phyloP scores from a whole-genome alignment of 116 monocot species.

The Posidonia oceanica region DNA sequence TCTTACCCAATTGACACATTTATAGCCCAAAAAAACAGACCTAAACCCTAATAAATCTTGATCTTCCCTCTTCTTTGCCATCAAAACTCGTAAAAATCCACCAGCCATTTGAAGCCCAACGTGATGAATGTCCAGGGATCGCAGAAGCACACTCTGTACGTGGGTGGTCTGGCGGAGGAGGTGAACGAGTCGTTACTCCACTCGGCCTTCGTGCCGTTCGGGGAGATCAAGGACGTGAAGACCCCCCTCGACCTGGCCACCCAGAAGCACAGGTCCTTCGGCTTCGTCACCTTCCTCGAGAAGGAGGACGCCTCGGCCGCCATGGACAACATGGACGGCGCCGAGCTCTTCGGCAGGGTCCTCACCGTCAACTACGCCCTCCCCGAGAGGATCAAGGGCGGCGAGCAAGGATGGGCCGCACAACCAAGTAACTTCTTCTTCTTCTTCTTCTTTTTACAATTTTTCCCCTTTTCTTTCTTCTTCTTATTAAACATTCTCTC shows the following conservation, averaged over 20 bases:
- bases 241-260: conserved; percentile 96
- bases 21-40: no score
- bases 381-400: conserved; percentile 92
- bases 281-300: conserved; percentile 96
- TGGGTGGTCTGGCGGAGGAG: conserved; percentile 88
- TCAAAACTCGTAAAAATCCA: no score
- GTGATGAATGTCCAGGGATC: conserved; percentile 27
- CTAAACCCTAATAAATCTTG: no score
- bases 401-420: conserved; percentile 81
- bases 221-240: conserved; percentile 98
- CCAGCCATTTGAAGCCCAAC: no score
- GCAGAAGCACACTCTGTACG: conserved; percentile 76
- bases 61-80: no score
- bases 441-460: neutral
- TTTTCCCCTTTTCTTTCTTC: no score
- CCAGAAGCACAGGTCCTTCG: conserved; percentile 97
- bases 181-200: conserved; percentile 89
- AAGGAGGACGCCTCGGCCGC: conserved; percentile 76
- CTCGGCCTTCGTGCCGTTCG: conserved; percentile 91
- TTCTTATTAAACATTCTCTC: no score
- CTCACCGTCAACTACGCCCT: conserved; percentile 68
- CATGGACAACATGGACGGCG: conserved; percentile 83
- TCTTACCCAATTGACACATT: no score
- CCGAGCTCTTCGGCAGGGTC: conserved; percentile 71
- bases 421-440: conserved; percentile 42